phyloP scores from a whole-genome alignment of 495 filamentous ascomycete genomes.

The Cenococcum geophilum region DNA sequence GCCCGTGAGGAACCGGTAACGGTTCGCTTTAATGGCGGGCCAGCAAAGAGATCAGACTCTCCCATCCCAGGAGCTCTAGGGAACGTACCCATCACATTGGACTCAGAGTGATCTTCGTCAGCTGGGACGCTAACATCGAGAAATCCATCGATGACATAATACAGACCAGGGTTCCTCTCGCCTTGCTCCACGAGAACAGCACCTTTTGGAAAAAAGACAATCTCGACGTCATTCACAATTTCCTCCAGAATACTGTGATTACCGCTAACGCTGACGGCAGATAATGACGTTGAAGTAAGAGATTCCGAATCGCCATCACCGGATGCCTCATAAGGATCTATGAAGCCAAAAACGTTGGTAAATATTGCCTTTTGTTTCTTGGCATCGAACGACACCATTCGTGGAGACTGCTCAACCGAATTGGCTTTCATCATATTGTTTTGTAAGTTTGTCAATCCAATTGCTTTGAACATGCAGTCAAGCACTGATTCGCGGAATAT shows the following conservation, averaged over 20 bases:
- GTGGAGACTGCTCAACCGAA: constrained; percentile 78
- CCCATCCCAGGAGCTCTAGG: constrained; percentile 27
- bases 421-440: constrained; percentile 55
- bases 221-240: constrained; percentile 86
- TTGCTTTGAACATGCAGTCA: constrained; percentile 92
- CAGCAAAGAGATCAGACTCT: constrained; percentile 30
- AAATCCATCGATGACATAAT: constrained; percentile 97
- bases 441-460: constrained; percentile 68
- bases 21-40: constrained; percentile 48
- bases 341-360: constrained; percentile 88
- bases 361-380: constrained; percentile 79
- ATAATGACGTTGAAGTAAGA: constrained; percentile 60
- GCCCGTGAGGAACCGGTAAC: constrained; percentile 45
- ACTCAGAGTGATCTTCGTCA: constrained; percentile 41
- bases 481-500: constrained; percentile 84
- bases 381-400: constrained; percentile 77
- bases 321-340: constrained; percentile 81
- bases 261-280: constrained; percentile 49
- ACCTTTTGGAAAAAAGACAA: constrained; percentile 92
- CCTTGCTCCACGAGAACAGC: constrained; percentile 96
- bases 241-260: constrained; percentile 59
- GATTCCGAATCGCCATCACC: constrained; percentile 84
- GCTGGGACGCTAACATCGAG: constrained; percentile 78
- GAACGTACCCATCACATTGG: constrained; percentile 34
- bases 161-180: constrained; percentile 89